Evolutionary conservation across 768 basidiomycete species (phyloP).

Genomic region (Lentinus tigrinus): DNA sequence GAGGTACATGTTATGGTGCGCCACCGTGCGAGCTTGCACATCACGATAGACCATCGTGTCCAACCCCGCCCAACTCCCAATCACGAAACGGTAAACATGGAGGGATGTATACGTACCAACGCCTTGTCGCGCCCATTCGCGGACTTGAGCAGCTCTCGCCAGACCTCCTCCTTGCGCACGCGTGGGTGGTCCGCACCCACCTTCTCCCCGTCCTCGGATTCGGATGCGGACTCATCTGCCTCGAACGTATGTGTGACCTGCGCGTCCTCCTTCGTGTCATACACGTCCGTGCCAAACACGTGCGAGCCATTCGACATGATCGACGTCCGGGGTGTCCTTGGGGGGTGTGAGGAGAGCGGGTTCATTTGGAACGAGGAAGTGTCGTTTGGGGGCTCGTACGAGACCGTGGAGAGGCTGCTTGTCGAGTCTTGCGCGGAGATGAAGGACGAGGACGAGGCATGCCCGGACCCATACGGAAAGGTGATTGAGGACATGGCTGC

Average conservation of each 20-base stretch:
- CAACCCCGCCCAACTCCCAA: no score
- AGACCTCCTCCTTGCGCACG: conserved; percentile 65
- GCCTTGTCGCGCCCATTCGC: conserved; percentile 83
- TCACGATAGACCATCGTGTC: no score
- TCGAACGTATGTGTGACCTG: background rate
- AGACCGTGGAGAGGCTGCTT: conserved; percentile 37
- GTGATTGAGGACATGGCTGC: conserved; percentile 62
- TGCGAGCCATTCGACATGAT: conserved; percentile 35
- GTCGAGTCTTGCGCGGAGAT: conserved; percentile 42
- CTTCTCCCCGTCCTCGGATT: conserved; percentile 26
- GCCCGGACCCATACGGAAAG: conserved; percentile 51
- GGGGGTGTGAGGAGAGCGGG: conserved; percentile 75
- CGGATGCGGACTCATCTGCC: conserved; percentile 19
- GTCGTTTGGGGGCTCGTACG: conserved; percentile 48
- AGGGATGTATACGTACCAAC: conserved; percentile 53
- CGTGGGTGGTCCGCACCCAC: conserved; percentile 31
- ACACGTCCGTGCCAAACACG: conserved; percentile 40
- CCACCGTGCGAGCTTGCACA: no score
- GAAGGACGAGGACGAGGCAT: conserved; percentile 38
- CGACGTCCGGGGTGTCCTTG: conserved; percentile 69
- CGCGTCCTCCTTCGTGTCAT: conserved; percentile 39
- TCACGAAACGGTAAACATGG: background rate
- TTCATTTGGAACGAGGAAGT: conserved; percentile 74
- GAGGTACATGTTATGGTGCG: no score
- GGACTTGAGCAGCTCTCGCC: conserved; percentile 76